Evolutionary conservation across 176 grass and related monocot species (phyloP), one percentile per base, ranked within the genome.

Genomic region (Ananas comosus): DNA sequence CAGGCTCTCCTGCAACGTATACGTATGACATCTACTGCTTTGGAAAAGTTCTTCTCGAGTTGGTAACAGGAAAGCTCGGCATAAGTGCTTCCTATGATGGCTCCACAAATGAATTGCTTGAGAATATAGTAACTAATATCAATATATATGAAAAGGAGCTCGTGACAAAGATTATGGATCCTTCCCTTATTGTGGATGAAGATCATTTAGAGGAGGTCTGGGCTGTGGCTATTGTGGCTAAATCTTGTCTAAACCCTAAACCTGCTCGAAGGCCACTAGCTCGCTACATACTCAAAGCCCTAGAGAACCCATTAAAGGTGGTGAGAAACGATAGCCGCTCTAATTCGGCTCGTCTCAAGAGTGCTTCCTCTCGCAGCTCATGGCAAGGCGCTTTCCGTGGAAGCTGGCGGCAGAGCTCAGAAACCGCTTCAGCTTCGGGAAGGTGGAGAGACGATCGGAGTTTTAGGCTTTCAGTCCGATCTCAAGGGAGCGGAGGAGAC

Each of bases 161-260:
- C 24, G 51, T 87, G 50, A 66, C 23, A 42, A 74, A 83, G 50
- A 97, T 97, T 50, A 25, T 90, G 13, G 93, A 97, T 25, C 89
- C 86, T 28, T 83, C 73, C 29, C 83, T 96, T 47, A 12, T 85
- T 53, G 81, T 97, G 25, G 82, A 92, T 50, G 93, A 97, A 18
- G 93, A 97, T 51, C 93, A 92, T 67, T 73, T 97, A 54, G 86
- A 92, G 73, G 93, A 97, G 81, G 83, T 97, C 11, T 92, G 93
- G 93, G 86, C 93, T 29, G 78, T 91, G 58, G 85, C 88, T 4
- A 85, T 97, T 11, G 63, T 92, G 0, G 89, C 93, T 1, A 97
- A 97, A 68, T 79, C 89, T 50, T 97, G 93, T 77, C 54, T 97
- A 66, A 87, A 97, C 25, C 57, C 84, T 59, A 92, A 80, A 50